These are phyloP conservation scores for Pyracantha coccinea DNA, from an alignment of 331 rosid species.

Conservation along the genomic window DNA sequence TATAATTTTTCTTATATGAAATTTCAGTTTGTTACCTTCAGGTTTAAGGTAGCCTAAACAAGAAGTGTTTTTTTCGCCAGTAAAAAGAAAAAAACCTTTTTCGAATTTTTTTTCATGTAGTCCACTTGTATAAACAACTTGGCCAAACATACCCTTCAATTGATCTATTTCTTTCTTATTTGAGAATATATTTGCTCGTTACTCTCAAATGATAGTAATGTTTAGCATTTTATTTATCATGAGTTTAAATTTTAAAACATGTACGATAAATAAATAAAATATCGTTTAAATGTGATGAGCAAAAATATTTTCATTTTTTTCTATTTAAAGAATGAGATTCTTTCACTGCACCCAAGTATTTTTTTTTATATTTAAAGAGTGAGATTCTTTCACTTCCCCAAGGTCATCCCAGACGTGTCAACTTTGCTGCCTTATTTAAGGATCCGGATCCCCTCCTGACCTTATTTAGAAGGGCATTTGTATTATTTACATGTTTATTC, in stretches of 20 bases:
- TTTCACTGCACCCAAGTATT: no score
- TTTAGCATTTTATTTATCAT: no score
- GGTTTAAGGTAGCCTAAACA: neutral
- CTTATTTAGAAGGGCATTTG: neutral
- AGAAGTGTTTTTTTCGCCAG: no score
- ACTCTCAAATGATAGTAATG: no score
- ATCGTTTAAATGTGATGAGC: rapidly evolving
- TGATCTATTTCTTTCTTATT: conserved; percentile 13
- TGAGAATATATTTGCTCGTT: neutral
- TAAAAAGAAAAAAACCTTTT: conserved; percentile 5
- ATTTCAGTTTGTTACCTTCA: neutral
- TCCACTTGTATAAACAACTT: neutral
- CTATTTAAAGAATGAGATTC: no score
- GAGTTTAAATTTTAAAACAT: no score
- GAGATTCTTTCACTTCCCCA: conserved; percentile 16
- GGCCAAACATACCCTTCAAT: conserved; percentile 25
- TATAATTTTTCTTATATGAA: neutral
- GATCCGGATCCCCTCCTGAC: no score
- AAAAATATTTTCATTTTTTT: no score
- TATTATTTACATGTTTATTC: no score
- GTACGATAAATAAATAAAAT: no score
- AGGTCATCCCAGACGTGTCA: neutral
- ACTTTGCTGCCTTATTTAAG: neutral
- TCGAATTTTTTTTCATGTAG: conserved; percentile 1
- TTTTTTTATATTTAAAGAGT: neutral